These are phyloP conservation scores for Euphrasia confusa DNA, from an alignment of 257 asterid genomes.

Conservation along the genomic window DNA sequence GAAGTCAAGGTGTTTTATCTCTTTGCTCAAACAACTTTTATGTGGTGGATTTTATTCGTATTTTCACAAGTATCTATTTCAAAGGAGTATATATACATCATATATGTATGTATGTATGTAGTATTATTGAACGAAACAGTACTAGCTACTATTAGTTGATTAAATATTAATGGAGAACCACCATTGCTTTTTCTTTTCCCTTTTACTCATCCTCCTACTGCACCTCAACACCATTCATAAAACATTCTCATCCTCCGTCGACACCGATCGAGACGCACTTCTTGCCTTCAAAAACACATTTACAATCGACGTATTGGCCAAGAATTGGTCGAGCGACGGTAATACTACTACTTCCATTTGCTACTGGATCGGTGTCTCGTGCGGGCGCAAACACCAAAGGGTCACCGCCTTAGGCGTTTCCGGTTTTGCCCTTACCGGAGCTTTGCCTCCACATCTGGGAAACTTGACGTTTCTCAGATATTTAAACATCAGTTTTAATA, in stretches of 20 bases:
- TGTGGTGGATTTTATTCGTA: no score
- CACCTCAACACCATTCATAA: neutral
- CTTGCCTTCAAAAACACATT: slow-evolving; percentile 27
- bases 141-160: no score
- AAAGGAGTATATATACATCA: no score
- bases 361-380: slow-evolving; percentile 39
- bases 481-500: slow-evolving; percentile 19
- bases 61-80: no score
- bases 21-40: no score
- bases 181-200: neutral
- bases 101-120: no score
- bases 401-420: slow-evolving; percentile 32
- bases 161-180: neutral
- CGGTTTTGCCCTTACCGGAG: slow-evolving; percentile 17
- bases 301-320: slow-evolving; percentile 6
- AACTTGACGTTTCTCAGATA: slow-evolving; percentile 23
- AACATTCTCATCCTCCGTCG: neutral
- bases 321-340: slow-evolving; percentile 19
- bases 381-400: slow-evolving; percentile 24
- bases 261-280: slow-evolving; percentile 32
- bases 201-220: neutral
- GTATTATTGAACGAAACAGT: no score
- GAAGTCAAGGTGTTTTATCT: no score
- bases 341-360: slow-evolving; percentile 19
- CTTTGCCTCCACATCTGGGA: slow-evolving; percentile 25